Base-by-base conservation (phyloP, 2,329 filamentous ascomycete species). In the Lizonia empirigonia region DNA sequence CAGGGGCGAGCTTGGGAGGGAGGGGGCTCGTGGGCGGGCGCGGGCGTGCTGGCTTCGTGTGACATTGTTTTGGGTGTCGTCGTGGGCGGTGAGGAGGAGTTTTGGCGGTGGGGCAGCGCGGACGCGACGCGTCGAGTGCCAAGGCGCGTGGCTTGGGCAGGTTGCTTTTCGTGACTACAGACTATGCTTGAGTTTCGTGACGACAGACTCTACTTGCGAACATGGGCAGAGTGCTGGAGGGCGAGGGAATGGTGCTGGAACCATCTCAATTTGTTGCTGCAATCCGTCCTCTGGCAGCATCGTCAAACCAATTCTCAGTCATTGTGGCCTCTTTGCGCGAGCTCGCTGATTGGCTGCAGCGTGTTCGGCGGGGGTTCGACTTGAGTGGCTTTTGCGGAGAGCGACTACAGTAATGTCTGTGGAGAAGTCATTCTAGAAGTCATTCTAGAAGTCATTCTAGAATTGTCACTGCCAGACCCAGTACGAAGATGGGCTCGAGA, bases 1-100 rank as follows among this genome's bases (percentile, higher is more conserved):
- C 20, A 90, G 85, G 22, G 90, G 91, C 7, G 89, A 92, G 50
- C 82, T 81, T 32, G 87, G 86, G 19, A 85, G 80, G 44, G 84
- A 84, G 85, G 84, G 1, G 69, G 69, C 35, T 70, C 67, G 65
- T 73, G 70, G 50, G 48, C 35, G n/a, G 61, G 59, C 7, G 63
- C 50, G 20, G 70, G 69, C 6, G 68, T 70, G 45, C 58, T 49
- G 49, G 60, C 44, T 45, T 50, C 46, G 48, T 56, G 33, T 18
- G 62, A 56, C 59, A 64, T 68, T 50, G 55, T 53, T 34, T 27
- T 27, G 9, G 47, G 38, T 37, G 24, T 37, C 38, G 7, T 29
- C 47, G 42, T 37, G 38, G 48, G 44, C 26, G 53, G 61, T 56
- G 57, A 59, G 51, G 56, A 57, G 39, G 45, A 45, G 42, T 37